A percentile compares a stretch with the other conserved stretches of the same genome.
phyloP scores from a whole-genome alignment of 2,329 filamentous ascomycete genomes.

The Tolypocladium ophioglossoides region DNA sequence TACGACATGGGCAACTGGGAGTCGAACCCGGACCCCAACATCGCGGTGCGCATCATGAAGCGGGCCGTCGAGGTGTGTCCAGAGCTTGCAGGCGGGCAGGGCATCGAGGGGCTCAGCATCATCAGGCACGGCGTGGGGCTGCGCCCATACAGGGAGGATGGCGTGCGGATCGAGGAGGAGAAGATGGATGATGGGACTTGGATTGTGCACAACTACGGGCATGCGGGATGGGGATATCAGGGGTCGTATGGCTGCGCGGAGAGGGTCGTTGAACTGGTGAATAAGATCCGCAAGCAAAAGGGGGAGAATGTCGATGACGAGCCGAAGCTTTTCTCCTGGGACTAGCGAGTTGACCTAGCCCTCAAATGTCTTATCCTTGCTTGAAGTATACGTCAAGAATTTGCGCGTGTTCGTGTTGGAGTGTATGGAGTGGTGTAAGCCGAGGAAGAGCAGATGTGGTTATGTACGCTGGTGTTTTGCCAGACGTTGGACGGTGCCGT shows the following conservation, averaged over 20 bases:
- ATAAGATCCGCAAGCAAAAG: conserved; percentile 37
- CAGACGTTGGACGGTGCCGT: too few relatives aligned
- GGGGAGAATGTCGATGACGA: conserved; percentile 16
- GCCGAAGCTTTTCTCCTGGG: conserved; percentile 19
- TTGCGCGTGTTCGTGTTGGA: too few relatives aligned
- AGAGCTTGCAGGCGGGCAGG: conserved; percentile 50
- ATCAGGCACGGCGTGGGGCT: conserved; percentile 76
- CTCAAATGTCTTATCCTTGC: too few relatives aligned
- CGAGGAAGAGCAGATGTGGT: not conserved
- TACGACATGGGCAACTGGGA: conserved; percentile 77
- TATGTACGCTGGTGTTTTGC: too few relatives aligned
- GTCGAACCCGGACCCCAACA: conserved; percentile 62
- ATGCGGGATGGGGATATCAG: conserved; percentile 69
- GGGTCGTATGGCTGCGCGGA: conserved; percentile 61
- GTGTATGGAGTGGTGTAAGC: not conserved
- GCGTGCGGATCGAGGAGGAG: conserved; percentile 60
- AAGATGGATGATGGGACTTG: conserved; percentile 39
- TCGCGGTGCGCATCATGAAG: conserved; percentile 78
- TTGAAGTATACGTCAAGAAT: not conserved
- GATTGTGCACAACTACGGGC: conserved; percentile 76
- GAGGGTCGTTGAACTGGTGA: conserved; percentile 54
- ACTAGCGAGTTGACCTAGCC: not conserved
- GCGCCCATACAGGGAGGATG: conserved; percentile 62
- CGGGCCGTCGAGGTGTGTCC: conserved; percentile 58
- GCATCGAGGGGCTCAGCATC: conserved; percentile 62